Evolutionary conservation across 2,329 filamentous ascomycete species (phyloP), one percentile per base, ranked within the genome.

Genomic region (Fusarium lateritium): DNA sequence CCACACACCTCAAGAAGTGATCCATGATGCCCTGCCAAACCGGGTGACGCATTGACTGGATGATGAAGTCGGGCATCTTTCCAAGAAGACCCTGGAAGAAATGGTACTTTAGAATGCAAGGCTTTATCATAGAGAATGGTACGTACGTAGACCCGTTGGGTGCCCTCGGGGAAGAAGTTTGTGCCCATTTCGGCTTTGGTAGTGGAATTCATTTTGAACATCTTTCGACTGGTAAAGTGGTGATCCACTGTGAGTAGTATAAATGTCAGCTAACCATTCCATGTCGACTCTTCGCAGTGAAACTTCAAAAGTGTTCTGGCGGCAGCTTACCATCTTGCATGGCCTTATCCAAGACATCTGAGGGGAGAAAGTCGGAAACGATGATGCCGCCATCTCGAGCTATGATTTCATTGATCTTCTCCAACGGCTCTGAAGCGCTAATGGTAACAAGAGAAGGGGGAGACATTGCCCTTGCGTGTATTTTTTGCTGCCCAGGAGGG

Each of bases 1-100:
- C 14, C 11, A 15, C 34, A 2, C 14, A 54, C 51, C 42, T 54
- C 9, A 54, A 15, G 8, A 45, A 54, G 21, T 45, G 40, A 1
- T 39, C 39, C 51, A 54, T 54, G 7, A 54, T 45, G 1, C 39
- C 51, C 7, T 45, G 51, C 51, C 51, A 54, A 6, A 45, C 39
- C 1, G 40, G 21, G 1, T 44, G 51, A 3, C 51, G 40, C 51
- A 54, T 45, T 7, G 31, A 19, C 13, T 54, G 43, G 21, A 45
- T 19, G 3, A 54, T 45, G 14, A 44, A 26, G 22, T 26, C 51
- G 13, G 51, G 39, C 39, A 54, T 54, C 5, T 45, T 45, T 2
- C 28, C 51, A 17, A 54, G 7, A 5, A 54, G 39, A 19, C 51
- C 51, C 51, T 54, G 13, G 4, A 3, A 10, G 17, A 3, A 15